phyloP scores from a whole-genome alignment of 306 rosid species.

The Dicorynia guianensis region DNA sequence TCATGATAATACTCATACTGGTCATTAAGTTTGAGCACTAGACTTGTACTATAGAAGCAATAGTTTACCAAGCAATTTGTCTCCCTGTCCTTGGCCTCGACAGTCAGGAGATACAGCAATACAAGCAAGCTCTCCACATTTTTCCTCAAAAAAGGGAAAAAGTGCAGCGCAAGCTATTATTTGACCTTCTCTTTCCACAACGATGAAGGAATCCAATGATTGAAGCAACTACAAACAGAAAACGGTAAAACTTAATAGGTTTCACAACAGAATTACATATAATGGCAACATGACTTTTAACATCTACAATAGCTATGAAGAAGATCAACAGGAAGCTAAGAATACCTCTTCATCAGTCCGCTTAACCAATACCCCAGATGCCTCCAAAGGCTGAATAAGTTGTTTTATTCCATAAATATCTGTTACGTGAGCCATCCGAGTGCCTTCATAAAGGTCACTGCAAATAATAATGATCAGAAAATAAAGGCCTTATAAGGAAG shows the following conservation, averaged over 20 bases:
- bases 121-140: constrained; percentile 93
- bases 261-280: constrained; percentile 11
- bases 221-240: constrained; percentile 61
- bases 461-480: constrained; percentile 40
- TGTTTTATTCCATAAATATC: constrained; percentile 80
- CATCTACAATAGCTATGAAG: constrained; percentile 16
- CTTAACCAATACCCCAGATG: constrained; percentile 75
- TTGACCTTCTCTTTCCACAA: constrained; percentile 97
- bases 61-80: constrained; percentile 89
- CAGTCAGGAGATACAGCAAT: constrained; percentile 95
- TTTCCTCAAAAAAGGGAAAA: constrained; percentile 78
- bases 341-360: constrained; percentile 87
- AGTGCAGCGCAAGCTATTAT: constrained; percentile 95
- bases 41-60: constrained; percentile 28
- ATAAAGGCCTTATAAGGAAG: neutral
- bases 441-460: constrained; percentile 97
- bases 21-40: constrained; percentile 22
- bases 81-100: constrained; percentile 96
- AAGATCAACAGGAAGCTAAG: constrained; percentile 1
- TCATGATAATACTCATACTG: neutral
- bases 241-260: constrained; percentile 33
- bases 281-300: neutral
- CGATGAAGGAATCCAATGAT: constrained; percentile 65
- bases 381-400: constrained; percentile 79
- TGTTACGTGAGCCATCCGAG: constrained; percentile 74